A percentile compares a stretch with the other conserved stretches of the same genome.
Evolutionary conservation across 2,329 filamentous ascomycete species (phyloP).

Genomic region (Aureobasidium sp.): DNA sequence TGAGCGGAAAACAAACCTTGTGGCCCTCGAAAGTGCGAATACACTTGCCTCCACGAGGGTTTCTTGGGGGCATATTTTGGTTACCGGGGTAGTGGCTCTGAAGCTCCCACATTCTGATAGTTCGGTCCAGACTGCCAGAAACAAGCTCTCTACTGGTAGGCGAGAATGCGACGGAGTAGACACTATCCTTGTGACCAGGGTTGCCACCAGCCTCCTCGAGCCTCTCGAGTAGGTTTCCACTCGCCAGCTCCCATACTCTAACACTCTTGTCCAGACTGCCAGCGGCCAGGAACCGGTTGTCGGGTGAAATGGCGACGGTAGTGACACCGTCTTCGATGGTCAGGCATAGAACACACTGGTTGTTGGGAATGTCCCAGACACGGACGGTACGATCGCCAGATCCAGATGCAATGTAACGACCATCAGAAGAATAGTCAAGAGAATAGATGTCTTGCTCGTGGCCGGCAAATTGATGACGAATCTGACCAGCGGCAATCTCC

Average conservation of each 20-base stretch:
- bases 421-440: conserved; percentile 88
- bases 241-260: conserved; percentile 87
- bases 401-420: conserved; percentile 88
- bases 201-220: conserved; percentile 63
- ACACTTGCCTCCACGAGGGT: conserved; percentile 79
- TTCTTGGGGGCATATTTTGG: conserved; percentile 29
- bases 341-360: conserved; percentile 73
- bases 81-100: conserved; percentile 53
- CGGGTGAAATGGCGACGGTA: conserved; percentile 93
- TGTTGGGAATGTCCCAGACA: conserved; percentile 89
- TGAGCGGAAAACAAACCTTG: conserved; percentile 53
- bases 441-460: conserved; percentile 99
- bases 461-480: conserved; percentile 88
- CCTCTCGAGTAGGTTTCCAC: conserved; percentile 79
- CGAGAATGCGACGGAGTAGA: conserved; percentile 94
- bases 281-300: conserved; percentile 88
- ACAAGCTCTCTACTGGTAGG: conserved; percentile 90
- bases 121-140: conserved; percentile 92
- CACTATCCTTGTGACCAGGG: conserved; percentile 92
- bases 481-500: conserved; percentile 79
- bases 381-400: conserved; percentile 91
- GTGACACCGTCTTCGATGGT: conserved; percentile 96
- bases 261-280: conserved; percentile 97
- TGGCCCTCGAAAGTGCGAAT: conserved; percentile 97
- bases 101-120: conserved; percentile 99